A percentile compares a stretch with the other conserved stretches of the same genome.
These are phyloP conservation scores for Colletotrichum orbiculare DNA, from an alignment of 2,329 filamentous ascomycete species.

Conservation along the genomic window DNA sequence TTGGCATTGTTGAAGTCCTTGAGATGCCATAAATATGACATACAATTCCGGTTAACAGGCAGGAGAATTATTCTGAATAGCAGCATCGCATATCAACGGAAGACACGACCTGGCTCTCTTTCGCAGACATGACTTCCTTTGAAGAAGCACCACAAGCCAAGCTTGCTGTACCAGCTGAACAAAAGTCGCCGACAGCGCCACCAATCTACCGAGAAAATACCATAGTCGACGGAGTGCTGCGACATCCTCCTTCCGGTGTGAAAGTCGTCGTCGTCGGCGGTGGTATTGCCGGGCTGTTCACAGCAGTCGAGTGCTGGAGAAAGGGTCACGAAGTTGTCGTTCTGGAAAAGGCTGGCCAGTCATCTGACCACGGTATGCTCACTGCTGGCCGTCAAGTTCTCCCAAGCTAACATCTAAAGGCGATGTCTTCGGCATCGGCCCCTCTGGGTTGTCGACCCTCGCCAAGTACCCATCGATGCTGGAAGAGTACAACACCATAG, in stretches of 20 bases:
- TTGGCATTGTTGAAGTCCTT: too few relatives aligned
- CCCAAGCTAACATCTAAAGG: not conserved
- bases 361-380: not conserved
- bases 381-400: not conserved
- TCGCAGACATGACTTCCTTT: not conserved
- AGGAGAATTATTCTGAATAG: not conserved
- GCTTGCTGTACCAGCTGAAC: not conserved
- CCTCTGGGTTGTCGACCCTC: conserved; percentile 16
- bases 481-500: not conserved
- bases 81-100: not conserved
- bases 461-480: not conserved
- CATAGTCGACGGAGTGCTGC: not conserved
- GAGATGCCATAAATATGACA: too few relatives aligned
- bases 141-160: not conserved
- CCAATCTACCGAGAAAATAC: not conserved
- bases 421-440: conserved; percentile 23
- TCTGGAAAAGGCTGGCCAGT: conserved; percentile 20
- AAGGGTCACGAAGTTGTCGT: conserved; percentile 35
- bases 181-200: not conserved
- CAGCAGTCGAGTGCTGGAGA: conserved; percentile 37
- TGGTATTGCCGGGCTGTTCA: conserved; percentile 31
- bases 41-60: too few relatives aligned
- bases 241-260: conserved; percentile 4
- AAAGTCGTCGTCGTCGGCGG: conserved; percentile 34
- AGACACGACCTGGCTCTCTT: not conserved